Conservation (phyloP, 2,329 filamentous ascomycete genomes). For the Zalaria sp. region DNA sequence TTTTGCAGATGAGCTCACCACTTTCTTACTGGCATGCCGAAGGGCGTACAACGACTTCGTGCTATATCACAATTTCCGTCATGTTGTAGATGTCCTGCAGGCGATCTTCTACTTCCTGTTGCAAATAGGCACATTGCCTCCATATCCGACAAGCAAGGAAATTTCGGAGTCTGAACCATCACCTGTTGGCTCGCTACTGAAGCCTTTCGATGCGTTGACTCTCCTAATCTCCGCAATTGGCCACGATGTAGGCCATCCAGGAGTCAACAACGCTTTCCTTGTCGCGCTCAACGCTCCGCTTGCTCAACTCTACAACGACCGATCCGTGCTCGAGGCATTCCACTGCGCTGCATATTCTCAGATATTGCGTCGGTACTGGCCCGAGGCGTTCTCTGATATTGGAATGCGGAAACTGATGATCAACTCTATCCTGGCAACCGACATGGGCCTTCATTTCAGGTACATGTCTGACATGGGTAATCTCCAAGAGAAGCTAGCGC, state of each 20-base stretch:
- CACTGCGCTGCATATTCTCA: conserved; percentile 96
- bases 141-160: conserved; percentile 36
- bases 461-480: conserved; percentile 86
- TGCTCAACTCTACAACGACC: conserved; percentile 92
- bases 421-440: conserved; percentile 90
- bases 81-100: conserved; percentile 90
- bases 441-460: conserved; percentile 94
- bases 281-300: conserved; percentile 83
- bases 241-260: conserved; percentile 92
- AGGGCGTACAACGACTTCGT: conserved; percentile 95
- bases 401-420: conserved; percentile 86
- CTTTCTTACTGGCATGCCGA: conserved; percentile 76
- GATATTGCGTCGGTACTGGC: conserved; percentile 87
- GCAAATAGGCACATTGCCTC: conserved; percentile 59
- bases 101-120: conserved; percentile 82
- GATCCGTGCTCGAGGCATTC: conserved; percentile 91
- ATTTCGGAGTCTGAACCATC: conserved; percentile 10
- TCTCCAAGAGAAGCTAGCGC: conserved; percentile 62
- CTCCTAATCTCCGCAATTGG: conserved; percentile 92
- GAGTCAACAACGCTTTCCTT: conserved; percentile 95
- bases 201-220: conserved; percentile 76
- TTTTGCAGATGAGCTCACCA: conserved; percentile 57
- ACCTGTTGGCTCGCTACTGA: conserved; percentile 61
- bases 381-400: conserved; percentile 60
- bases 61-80: conserved; percentile 95